Conservation (phyloP, 2,329 filamentous ascomycete genomes). For the Nemania sp. region DNA sequence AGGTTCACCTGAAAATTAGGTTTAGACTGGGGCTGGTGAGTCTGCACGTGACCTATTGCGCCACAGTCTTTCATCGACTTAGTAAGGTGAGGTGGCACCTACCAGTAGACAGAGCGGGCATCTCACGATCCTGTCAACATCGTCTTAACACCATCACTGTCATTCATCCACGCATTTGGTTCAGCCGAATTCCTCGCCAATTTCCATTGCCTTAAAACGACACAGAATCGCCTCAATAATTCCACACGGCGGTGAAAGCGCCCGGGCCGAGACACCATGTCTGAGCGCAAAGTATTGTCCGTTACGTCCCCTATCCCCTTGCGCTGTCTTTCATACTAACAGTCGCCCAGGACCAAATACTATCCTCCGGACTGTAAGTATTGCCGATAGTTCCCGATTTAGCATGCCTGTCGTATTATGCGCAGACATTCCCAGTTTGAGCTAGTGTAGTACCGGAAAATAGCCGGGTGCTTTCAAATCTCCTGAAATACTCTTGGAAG, state of each 20-base stretch:
- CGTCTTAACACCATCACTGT: background rate
- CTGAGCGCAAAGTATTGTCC: constrained; percentile 50
- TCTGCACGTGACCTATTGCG: background rate
- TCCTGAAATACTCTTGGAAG: background rate
- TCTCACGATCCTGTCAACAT: background rate
- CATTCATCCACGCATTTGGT: background rate
- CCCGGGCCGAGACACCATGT: constrained; percentile 41
- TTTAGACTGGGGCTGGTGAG: background rate
- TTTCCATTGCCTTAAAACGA: background rate
- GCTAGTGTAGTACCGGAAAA: background rate
- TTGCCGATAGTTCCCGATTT: background rate
- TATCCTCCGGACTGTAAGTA: constrained; percentile 69
- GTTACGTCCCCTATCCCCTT: constrained; percentile 21
- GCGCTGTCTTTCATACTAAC: constrained; percentile 27
- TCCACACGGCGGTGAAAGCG: background rate
- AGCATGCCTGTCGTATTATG: background rate
- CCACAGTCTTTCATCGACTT: background rate
- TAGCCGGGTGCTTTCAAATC: background rate
- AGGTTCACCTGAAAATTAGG: too few species aligned
- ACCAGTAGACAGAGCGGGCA: background rate
- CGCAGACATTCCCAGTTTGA: background rate
- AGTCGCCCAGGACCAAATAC: constrained; percentile 49
- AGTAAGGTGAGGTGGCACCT: too few species aligned
- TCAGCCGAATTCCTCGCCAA: background rate
- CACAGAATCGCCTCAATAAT: too few species aligned